phyloP scores from a whole-genome alignment of 2,329 filamentous ascomycete genomes.

The Plectosphaerella sp. region DNA sequence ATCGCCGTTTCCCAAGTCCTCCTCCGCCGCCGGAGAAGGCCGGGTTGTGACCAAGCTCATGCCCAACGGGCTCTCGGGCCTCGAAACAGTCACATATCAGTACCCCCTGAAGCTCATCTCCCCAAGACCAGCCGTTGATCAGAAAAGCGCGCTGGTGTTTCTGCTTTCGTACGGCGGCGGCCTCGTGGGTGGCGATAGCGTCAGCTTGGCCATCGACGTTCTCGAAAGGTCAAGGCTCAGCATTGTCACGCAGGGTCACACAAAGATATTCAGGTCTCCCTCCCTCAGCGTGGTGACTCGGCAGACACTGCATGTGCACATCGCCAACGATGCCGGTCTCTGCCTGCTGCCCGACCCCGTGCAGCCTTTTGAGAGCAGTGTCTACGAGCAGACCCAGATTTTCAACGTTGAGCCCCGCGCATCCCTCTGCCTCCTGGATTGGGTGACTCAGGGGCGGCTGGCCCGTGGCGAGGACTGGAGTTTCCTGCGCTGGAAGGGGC shows the following conservation, averaged over 20 bases:
- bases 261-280: conserved; percentile 88
- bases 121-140: conserved; percentile 60
- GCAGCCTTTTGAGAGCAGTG: conserved; percentile 80
- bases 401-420: conserved; percentile 58
- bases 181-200: conserved; percentile 79
- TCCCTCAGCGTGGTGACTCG: conserved; percentile 49
- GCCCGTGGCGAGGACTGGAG: conserved; percentile 89
- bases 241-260: conserved; percentile 72
- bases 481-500: conserved; percentile 71
- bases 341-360: conserved; percentile 84
- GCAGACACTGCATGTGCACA: conserved; percentile 48
- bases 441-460: conserved; percentile 84
- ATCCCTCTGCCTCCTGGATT: conserved; percentile 81
- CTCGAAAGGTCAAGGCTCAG: conserved; percentile 61
- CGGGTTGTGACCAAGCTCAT: conserved; percentile 68
- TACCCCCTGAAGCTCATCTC: conserved; percentile 94
- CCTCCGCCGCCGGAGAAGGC: conserved; percentile 73
- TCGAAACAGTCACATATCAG: conserved; percentile 77
- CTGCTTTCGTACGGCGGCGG: conserved; percentile 93
- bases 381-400: conserved; percentile 78
- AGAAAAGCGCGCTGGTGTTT: conserved; percentile 74
- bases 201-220: conserved; percentile 68
- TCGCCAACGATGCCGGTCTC: conserved; percentile 48
- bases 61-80: conserved; percentile 65
- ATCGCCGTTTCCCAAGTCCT: conserved; percentile 74